phyloP scores from a whole-genome alignment of 768 basidiomycete genomes.

The Mycena kentingensis region DNA sequence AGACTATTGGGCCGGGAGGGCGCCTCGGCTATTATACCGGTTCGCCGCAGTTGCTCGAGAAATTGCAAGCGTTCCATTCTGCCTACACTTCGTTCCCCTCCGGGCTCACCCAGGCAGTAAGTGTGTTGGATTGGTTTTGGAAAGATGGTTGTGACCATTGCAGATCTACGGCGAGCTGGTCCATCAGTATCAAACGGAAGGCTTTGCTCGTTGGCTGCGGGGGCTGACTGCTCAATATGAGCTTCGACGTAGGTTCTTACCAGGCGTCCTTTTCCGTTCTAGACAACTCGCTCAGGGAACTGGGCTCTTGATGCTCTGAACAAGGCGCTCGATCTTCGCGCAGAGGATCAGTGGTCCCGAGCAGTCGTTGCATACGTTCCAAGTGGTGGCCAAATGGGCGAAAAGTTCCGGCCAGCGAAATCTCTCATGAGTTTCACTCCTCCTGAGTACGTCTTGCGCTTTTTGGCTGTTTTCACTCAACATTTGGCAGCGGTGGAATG shows the following conservation, averaged over 20 bases:
- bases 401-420: constrained; percentile 12
- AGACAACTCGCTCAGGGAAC: constrained; percentile 9
- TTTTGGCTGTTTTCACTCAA: not conserved
- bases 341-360: constrained; percentile 7
- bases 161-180: constrained; percentile 19
- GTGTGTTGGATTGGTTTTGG: constrained; percentile 24
- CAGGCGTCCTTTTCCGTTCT: not conserved
- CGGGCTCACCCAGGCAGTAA: constrained; percentile 58
- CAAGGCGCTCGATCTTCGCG: constrained; percentile 13
- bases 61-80: constrained; percentile 37
- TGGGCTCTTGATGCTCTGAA: constrained; percentile 18
- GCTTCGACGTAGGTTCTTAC: constrained; percentile 13
- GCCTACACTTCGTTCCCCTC: constrained; percentile 55
- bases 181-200: constrained; percentile 8
- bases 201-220: constrained; percentile 22
- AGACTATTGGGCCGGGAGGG: constrained; percentile 20
- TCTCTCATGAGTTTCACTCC: constrained; percentile 23
- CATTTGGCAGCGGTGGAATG: constrained; percentile 19
- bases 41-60: constrained; percentile 56
- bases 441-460: constrained; percentile 15
- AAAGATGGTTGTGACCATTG: not conserved
- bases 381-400: constrained; percentile 14
- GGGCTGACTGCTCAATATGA: constrained; percentile 22
- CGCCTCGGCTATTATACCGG: constrained; percentile 64
- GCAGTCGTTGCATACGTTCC: constrained; percentile 13